These are phyloP conservation scores for Hypoxylon rubiginosum DNA, from an alignment of 2,329 filamentous ascomycete species.

Conservation along the genomic window DNA sequence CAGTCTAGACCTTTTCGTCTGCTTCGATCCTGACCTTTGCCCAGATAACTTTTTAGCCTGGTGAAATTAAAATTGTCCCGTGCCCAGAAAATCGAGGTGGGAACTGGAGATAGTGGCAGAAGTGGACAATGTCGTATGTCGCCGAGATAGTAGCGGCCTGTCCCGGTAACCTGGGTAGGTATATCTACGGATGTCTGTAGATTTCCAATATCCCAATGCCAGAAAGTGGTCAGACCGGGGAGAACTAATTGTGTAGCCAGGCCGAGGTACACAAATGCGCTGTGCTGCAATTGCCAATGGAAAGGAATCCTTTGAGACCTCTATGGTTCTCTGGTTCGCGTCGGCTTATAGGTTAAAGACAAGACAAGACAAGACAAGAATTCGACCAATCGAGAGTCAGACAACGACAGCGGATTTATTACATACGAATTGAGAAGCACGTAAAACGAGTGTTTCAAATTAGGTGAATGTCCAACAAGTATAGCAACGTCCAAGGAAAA, in stretches of 20 bases:
- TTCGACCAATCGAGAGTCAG: constrained; percentile 31
- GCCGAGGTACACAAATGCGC: not conserved
- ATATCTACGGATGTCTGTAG: constrained; percentile 10
- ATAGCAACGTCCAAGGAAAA: constrained; percentile 17
- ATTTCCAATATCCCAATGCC: constrained; percentile 10
- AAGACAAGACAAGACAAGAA: constrained; percentile 1
- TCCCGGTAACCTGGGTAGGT: constrained; percentile 22
- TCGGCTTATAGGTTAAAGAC: constrained; percentile 18
- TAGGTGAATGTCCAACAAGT: constrained; percentile 9
- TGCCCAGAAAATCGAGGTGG: constrained; percentile 19
- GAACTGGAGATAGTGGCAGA: constrained; percentile 20
- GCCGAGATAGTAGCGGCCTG: constrained; percentile 6
- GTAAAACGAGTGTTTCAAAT: constrained; percentile 10
- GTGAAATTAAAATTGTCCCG: constrained; percentile 29
- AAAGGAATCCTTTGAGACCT: constrained; percentile 13
- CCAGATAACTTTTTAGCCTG: constrained; percentile 20
- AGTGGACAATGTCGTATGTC: not conserved
- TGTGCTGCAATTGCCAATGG: constrained; percentile 3
- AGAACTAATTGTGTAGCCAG: constrained; percentile 9
- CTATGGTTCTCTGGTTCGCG: constrained; percentile 25
- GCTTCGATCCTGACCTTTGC: constrained; percentile 24
- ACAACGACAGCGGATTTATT: constrained; percentile 19
- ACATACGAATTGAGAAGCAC: constrained; percentile 23
- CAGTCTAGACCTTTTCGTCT: constrained; percentile 35
- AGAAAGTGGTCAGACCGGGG: constrained; percentile 11